phyloP scores from a whole-genome alignment of 2,329 filamentous ascomycete genomes.

The Penicillium sp. region DNA sequence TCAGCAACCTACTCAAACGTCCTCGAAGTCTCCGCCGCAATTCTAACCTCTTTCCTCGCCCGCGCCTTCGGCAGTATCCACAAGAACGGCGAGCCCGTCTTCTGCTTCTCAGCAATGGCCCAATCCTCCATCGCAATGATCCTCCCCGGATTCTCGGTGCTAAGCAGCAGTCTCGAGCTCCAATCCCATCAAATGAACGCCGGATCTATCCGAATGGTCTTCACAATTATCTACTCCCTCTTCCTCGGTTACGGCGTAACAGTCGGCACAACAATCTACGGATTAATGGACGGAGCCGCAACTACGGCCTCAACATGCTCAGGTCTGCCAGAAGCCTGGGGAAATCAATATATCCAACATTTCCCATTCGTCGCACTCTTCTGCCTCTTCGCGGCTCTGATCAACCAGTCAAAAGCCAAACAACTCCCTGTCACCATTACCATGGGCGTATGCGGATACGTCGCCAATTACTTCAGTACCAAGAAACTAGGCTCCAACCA shows the following conservation, averaged over 20 bases:
- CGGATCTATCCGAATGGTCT: constrained; percentile 51
- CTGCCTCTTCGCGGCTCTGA: constrained; percentile 70
- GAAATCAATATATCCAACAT: constrained; percentile 49
- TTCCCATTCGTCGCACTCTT: constrained; percentile 75
- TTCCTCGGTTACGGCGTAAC: constrained; percentile 72
- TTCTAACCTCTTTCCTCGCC: constrained; percentile 66
- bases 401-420: constrained; percentile 77
- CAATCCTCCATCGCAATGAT: constrained; percentile 65
- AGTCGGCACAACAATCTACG: constrained; percentile 63
- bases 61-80: constrained; percentile 66
- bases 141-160: constrained; percentile 65
- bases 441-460: constrained; percentile 71
- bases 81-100: constrained; percentile 44
- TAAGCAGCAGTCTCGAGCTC: constrained; percentile 61
- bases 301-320: constrained; percentile 49
- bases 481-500: constrained; percentile 69
- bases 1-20: constrained; percentile 61
- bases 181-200: constrained; percentile 68
- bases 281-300: constrained; percentile 57
- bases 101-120: constrained; percentile 61
- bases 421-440: constrained; percentile 73
- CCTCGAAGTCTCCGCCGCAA: constrained; percentile 51
- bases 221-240: constrained; percentile 67
- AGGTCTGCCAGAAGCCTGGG: constrained; percentile 45
- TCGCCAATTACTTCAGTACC: constrained; percentile 44